A percentile compares a stretch with the other conserved stretches of the same genome.
These are phyloP conservation scores for Zasmidium angulare DNA, from an alignment of 2,329 filamentous ascomycete genomes.

Conservation along the genomic window DNA sequence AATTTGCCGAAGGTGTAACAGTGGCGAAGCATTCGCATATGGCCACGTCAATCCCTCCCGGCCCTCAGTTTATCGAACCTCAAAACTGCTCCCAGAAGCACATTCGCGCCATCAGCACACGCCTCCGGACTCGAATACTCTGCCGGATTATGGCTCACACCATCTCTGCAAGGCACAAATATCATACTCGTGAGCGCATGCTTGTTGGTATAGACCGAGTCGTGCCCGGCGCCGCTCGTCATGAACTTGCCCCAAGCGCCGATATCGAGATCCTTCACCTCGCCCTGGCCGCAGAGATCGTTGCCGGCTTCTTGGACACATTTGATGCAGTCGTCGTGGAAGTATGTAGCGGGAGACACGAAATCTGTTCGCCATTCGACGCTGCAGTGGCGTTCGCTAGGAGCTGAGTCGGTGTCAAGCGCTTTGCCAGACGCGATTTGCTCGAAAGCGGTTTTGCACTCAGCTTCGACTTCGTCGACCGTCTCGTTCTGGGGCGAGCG, in stretches of 20 bases:
- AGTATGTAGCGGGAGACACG: slow-evolving; percentile 61
- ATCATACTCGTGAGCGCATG: slow-evolving; percentile 51
- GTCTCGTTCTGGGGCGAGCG: slow-evolving; percentile 58
- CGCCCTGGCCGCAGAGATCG: slow-evolving; percentile 55
- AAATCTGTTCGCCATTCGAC: slow-evolving; percentile 64
- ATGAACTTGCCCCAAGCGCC: slow-evolving; percentile 48
- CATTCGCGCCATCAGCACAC: slow-evolving; percentile 49
- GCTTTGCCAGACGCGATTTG: slow-evolving; percentile 59
- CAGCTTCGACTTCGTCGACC: slow-evolving; percentile 58
- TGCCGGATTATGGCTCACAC: slow-evolving; percentile 48
- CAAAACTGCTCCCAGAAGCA: slow-evolving; percentile 51
- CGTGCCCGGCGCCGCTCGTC: slow-evolving; percentile 65
- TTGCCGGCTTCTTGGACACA: slow-evolving; percentile 62
- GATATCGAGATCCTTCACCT: slow-evolving; percentile 38
- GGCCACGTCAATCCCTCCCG: not conserved
- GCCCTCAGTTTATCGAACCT: slow-evolving; percentile 45
- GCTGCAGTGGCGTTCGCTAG: slow-evolving; percentile 41
- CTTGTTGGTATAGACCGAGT: slow-evolving; percentile 49
- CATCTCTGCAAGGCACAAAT: slow-evolving; percentile 49
- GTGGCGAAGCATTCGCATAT: no score
- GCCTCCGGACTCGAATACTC: slow-evolving; percentile 48
- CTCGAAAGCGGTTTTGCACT: slow-evolving; percentile 59
- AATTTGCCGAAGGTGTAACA: no score
- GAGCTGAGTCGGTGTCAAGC: slow-evolving; percentile 45
- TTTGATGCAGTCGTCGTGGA: slow-evolving; percentile 66